These are phyloP conservation scores for Kwoniella heveanensis DNA, from an alignment of 768 basidiomycete genomes.

Conservation along the genomic window DNA sequence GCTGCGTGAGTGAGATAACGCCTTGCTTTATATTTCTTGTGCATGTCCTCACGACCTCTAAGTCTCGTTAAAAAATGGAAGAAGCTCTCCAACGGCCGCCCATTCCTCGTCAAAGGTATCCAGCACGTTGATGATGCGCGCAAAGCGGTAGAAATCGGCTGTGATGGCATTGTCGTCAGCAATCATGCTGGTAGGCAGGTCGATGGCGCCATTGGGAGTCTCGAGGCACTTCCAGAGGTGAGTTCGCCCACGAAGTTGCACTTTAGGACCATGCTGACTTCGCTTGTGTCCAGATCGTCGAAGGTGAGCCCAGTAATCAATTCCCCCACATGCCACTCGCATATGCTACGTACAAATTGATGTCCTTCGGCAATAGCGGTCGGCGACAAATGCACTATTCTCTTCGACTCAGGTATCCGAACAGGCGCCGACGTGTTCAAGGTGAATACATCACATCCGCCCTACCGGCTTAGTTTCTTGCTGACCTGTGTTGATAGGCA, in stretches of 20 bases:
- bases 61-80: constrained; percentile 41
- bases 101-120: constrained; percentile 67
- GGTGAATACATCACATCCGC: constrained; percentile 52
- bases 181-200: constrained; percentile 68
- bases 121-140: constrained; percentile 71
- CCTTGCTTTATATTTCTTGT: neutral
- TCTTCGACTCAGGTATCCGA: constrained; percentile 75
- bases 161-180: constrained; percentile 75
- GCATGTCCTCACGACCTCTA: neutral
- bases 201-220: constrained; percentile 74
- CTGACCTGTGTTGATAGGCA: constrained; percentile 57
- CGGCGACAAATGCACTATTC: constrained; percentile 59
- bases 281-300: constrained; percentile 29
- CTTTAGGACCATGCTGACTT: neutral
- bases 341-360: no score
- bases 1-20: constrained; percentile 44
- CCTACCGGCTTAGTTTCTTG: no score
- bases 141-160: constrained; percentile 66
- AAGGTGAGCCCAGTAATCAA: constrained; percentile 17
- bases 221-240: constrained; percentile 54
- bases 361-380: constrained; percentile 56
- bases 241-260: neutral
- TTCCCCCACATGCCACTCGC: no score
- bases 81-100: constrained; percentile 51
- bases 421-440: constrained; percentile 72